A percentile compares a stretch with the other conserved stretches of the same genome.
Evolutionary conservation across 163 green algal genomes (phyloP).

Genomic region (Scenedesmus sp.): DNA sequence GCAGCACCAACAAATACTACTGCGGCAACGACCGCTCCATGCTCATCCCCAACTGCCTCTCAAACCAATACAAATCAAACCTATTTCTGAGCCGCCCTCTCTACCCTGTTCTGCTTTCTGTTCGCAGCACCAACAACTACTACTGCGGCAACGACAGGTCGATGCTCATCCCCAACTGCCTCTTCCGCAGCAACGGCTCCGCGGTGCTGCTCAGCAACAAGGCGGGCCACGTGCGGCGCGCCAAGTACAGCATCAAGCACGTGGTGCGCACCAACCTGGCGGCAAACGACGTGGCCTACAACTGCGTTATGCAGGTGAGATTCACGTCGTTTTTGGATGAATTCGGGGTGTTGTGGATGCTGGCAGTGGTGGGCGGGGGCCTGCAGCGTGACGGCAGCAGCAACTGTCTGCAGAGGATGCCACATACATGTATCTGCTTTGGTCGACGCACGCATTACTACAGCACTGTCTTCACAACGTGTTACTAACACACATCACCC

Average conservation of each 20-base stretch:
- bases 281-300: constrained; percentile 84
- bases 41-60: constrained; percentile 72
- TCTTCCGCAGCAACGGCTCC: constrained; percentile 96
- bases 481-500: too few species aligned
- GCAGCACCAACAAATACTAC: constrained; percentile 27
- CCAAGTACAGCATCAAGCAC: constrained; percentile 87
- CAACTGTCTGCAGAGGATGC: background rate
- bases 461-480: too few species aligned
- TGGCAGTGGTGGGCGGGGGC: background rate
- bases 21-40: too few species aligned
- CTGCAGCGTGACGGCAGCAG: background rate
- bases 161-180: constrained; percentile 51
- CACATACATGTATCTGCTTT: too few species aligned
- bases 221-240: background rate
- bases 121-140: constrained; percentile 45
- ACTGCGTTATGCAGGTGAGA: constrained; percentile 77
- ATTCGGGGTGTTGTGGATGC: background rate
- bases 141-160: constrained; percentile 37
- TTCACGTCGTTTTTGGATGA: background rate
- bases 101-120: background rate
- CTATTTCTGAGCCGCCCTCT: background rate
- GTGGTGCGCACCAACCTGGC: constrained; percentile 90
- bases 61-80: too few species aligned
- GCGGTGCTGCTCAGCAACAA: constrained; percentile 94
- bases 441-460: too few species aligned